A percentile compares a stretch with the other conserved stretches of the same genome.
Evolutionary conservation across 495 filamentous ascomycete species (phyloP).

Genomic region (Cairneyella variabilis): DNA sequence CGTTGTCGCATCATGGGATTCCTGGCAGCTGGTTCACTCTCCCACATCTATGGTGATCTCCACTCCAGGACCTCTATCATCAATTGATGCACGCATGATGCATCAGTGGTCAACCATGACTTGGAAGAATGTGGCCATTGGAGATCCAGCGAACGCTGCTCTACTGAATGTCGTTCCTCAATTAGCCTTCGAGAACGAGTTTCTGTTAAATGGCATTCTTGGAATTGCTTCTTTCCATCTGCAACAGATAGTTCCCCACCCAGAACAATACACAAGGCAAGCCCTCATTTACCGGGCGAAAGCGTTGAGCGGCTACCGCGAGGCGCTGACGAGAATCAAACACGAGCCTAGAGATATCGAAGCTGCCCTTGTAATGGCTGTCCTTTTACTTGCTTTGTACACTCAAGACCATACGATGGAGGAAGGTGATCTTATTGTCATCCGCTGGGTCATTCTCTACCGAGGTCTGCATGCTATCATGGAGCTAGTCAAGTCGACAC

Average conservation of each 20-base stretch:
- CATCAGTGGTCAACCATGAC: conserved; percentile 22
- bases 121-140: conserved; percentile 5
- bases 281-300: conserved; percentile 35
- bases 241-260: conserved; percentile 27
- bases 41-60: background rate
- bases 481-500: background rate
- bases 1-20: no score
- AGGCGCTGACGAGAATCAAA: conserved; percentile 36
- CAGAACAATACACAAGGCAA: conserved; percentile 15
- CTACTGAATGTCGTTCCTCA: conserved; percentile 40
- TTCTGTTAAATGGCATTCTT: conserved; percentile 47
- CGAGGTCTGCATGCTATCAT: conserved; percentile 9
- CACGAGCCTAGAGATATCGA: conserved; percentile 28
- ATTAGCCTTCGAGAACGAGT: conserved; percentile 42
- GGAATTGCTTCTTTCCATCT: conserved; percentile 43
- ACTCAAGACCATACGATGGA: conserved; percentile 1
- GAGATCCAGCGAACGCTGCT: conserved; percentile 23
- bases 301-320: conserved; percentile 41
- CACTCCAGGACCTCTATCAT: conserved; percentile 7
- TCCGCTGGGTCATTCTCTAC: conserved; percentile 19
- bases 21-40: no score
- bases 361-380: conserved; percentile 18
- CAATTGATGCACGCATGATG: conserved; percentile 15
- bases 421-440: conserved; percentile 12
- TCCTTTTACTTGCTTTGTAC: conserved; percentile 17